Evolutionary conservation across 2,329 filamentous ascomycete genomes (phyloP).

Genomic region (Penicillium sp.): DNA sequence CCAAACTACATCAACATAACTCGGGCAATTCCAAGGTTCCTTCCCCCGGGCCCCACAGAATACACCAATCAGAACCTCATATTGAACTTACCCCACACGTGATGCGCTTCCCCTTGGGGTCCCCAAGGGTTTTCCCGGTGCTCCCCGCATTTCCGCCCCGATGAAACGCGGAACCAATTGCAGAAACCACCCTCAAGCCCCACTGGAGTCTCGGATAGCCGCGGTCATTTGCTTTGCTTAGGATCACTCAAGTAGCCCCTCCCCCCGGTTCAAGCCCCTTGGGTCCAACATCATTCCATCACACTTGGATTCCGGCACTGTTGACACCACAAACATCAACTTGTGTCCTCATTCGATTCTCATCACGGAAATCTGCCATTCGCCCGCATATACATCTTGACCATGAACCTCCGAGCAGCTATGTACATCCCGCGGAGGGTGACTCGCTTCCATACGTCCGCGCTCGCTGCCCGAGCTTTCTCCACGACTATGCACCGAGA

Average conservation of each 20-base stretch:
- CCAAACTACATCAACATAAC: too few species aligned
- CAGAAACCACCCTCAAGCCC: neutral
- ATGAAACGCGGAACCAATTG: too few species aligned
- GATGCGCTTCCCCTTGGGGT: constrained; percentile 2
- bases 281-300: neutral
- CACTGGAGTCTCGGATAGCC: constrained; percentile 14
- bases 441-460: constrained; percentile 8
- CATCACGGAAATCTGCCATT: neutral
- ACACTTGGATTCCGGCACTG: neutral
- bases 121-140: constrained; percentile 6
- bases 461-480: constrained; percentile 37
- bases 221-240: constrained; percentile 5
- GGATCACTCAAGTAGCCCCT: constrained; percentile 4
- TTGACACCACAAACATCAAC: neutral
- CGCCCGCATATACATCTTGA: neutral
- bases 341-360: neutral
- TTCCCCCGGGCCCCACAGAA: too few species aligned
- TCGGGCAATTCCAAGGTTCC: too few species aligned
- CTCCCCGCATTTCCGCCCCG: constrained; percentile 10
- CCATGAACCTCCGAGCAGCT: constrained; percentile 16
- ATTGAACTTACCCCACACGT: constrained; percentile 10
- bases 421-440: constrained; percentile 8
- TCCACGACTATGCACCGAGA: constrained; percentile 46
- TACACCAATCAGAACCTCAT: too few species aligned
- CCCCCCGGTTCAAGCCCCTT: neutral